Conservation (phyloP, 2,329 filamentous ascomycete genomes). For the Phaeosphaeriaceae sp. region DNA sequence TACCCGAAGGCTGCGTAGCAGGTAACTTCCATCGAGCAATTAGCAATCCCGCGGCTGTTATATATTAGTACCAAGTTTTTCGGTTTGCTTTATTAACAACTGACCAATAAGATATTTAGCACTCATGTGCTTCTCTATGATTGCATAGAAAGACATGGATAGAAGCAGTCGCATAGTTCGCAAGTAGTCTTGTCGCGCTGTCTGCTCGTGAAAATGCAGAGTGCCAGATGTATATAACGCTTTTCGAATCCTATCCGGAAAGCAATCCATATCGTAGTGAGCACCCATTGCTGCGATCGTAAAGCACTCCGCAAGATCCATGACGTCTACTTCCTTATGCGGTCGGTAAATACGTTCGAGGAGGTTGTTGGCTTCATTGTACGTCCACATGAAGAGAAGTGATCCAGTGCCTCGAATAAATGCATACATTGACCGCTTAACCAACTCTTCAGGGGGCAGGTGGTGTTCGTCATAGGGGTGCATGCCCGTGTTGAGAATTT, state of each 20-base stretch:
- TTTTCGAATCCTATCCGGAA: conserved; percentile 38
- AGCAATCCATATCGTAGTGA: conserved; percentile 46
- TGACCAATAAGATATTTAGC: conserved; percentile 46
- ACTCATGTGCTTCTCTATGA: conserved; percentile 49
- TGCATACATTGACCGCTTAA: conserved; percentile 40
- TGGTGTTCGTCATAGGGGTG: conserved; percentile 34
- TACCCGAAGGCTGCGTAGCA: conserved; percentile 3
- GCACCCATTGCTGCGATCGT: conserved; percentile 46
- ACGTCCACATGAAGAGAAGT: conserved; percentile 46
- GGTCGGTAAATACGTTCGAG: conserved; percentile 45
- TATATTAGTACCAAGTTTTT: background rate
- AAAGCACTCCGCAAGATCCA: conserved; percentile 46
- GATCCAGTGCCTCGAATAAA: conserved; percentile 46
- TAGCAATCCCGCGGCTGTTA: conserved; percentile 43
- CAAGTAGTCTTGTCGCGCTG: conserved; percentile 36
- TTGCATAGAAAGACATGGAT: conserved; percentile 44
- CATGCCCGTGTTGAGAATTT: conserved; percentile 33
- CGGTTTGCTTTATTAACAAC: conserved; percentile 4
- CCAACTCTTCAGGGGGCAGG: conserved; percentile 38
- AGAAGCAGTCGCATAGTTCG: conserved; percentile 46
- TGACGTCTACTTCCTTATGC: conserved; percentile 31
- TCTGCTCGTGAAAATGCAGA: conserved; percentile 41
- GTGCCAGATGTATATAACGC: conserved; percentile 44
- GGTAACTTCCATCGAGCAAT: conserved; percentile 45
- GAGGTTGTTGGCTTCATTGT: conserved; percentile 39